These are phyloP conservation scores for Sporothrix dimorphospora DNA, from an alignment of 2,329 filamentous ascomycete genomes.

Conservation along the genomic window DNA sequence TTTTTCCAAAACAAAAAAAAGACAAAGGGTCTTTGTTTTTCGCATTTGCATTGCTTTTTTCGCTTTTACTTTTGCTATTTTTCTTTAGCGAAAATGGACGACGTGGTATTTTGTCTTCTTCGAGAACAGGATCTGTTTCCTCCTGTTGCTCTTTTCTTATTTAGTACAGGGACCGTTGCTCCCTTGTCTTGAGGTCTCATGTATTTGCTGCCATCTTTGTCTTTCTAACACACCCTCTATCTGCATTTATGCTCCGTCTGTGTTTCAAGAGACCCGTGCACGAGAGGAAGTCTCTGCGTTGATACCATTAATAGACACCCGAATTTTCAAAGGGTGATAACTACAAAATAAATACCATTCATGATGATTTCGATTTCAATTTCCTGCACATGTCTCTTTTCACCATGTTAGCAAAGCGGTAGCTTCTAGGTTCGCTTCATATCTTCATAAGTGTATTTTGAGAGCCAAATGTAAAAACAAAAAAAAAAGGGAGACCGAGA, in stretches of 20 bases:
- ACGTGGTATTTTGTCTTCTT: neutral
- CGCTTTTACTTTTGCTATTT: neutral
- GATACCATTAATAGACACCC: conserved; percentile 20
- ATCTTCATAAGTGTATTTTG: conserved; percentile 16
- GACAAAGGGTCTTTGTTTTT: neutral
- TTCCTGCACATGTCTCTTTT: neutral
- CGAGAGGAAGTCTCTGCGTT: neutral
- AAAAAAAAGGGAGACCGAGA: neutral
- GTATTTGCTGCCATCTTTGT: conserved; percentile 4
- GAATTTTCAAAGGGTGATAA: neutral
- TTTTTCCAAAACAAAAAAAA: neutral
- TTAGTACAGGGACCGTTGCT: neutral
- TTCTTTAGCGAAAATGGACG: neutral
- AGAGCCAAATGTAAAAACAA: neutral
- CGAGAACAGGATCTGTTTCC: neutral
- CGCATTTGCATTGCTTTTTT: neutral
- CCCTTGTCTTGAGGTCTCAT: neutral
- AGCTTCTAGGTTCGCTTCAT: neutral
- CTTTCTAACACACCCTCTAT: neutral
- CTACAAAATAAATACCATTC: neutral
- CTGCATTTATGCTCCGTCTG: conserved; percentile 5
- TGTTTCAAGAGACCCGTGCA: neutral
- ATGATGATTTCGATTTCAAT: too few relatives aligned
- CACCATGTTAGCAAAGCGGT: neutral
- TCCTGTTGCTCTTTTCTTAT: neutral